These are phyloP conservation scores for Candida palmyrensis DNA, from an alignment of 805 yeast species.

Conservation along the genomic window DNA sequence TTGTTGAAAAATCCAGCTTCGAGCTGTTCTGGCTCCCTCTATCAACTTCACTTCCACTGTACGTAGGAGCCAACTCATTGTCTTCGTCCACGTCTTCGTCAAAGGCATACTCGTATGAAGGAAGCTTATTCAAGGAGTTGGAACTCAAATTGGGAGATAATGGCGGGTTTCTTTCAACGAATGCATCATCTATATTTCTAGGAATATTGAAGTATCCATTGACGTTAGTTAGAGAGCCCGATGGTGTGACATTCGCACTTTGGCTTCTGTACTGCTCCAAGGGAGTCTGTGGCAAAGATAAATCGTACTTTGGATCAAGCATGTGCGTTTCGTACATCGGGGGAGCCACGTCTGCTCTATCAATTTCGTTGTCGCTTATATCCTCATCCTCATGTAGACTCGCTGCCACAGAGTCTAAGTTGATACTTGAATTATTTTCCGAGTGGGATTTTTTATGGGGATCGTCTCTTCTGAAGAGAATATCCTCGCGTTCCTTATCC, in stretches of 20 bases:
- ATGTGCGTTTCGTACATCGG: slow-evolving; percentile 38
- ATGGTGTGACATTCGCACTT: slow-evolving; percentile 9
- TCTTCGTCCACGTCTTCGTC: slow-evolving; percentile 29
- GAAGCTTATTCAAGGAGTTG: slow-evolving; percentile 25
- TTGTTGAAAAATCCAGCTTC: no score
- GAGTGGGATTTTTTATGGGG: slow-evolving; percentile 2
- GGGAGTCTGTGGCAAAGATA: slow-evolving; percentile 28
- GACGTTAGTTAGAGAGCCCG: slow-evolving; percentile 12
- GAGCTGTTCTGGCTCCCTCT: no score
- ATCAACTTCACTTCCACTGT: no score
- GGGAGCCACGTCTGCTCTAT: slow-evolving; percentile 32
- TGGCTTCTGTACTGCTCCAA: slow-evolving; percentile 28
- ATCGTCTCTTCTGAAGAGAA: slow-evolving; percentile 24
- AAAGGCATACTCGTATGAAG: slow-evolving; percentile 36
- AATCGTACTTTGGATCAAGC: slow-evolving; percentile 34
- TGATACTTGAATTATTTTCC: slow-evolving; percentile 16
- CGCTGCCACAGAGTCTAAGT: slow-evolving; percentile 12
- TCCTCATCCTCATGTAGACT: slow-evolving; percentile 11
- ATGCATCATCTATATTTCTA: slow-evolving; percentile 5
- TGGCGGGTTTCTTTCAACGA: not conserved
- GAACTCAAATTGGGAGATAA: no score
- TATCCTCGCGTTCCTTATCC: slow-evolving; percentile 19
- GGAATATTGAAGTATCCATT: slow-evolving; percentile 31
- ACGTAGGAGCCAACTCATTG: slow-evolving; percentile 16
- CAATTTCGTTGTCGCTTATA: slow-evolving; percentile 17